phyloP scores from a whole-genome alignment of 495 filamentous ascomycete species.

The Penicillium paradoxum region DNA sequence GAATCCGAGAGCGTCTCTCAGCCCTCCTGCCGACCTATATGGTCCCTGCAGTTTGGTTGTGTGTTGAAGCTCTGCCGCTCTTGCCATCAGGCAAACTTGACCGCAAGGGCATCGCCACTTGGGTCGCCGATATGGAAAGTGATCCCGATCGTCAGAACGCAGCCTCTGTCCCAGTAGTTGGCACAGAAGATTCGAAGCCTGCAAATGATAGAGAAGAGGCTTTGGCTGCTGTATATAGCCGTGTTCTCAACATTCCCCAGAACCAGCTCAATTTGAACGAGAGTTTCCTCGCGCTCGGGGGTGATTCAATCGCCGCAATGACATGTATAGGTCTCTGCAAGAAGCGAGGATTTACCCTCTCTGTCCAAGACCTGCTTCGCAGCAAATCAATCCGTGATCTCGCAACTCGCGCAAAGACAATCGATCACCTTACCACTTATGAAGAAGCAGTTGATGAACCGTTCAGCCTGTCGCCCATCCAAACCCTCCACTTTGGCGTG shows the following conservation, averaged over 20 bases:
- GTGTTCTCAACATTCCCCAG: constrained; percentile 48
- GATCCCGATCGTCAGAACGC: constrained; percentile 20
- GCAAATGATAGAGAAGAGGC: constrained; percentile 32
- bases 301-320: constrained; percentile 69
- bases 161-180: neutral
- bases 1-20: constrained; percentile 30
- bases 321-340: constrained; percentile 52
- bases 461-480: constrained; percentile 68
- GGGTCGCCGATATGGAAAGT: constrained; percentile 31
- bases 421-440: constrained; percentile 28
- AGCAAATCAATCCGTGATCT: constrained; percentile 44
- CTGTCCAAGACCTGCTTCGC: constrained; percentile 48
- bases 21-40: constrained; percentile 48
- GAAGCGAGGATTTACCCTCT: constrained; percentile 48
- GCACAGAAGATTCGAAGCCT: constrained; percentile 16
- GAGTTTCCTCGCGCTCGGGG: constrained; percentile 60
- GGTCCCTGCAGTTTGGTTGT: constrained; percentile 50
- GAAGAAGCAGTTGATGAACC: constrained; percentile 40
- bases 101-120: constrained; percentile 34
- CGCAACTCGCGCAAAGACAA: constrained; percentile 29
- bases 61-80: constrained; percentile 45
- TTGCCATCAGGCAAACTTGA: constrained; percentile 52
- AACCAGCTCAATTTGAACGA: constrained; percentile 47
- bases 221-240: constrained; percentile 43
- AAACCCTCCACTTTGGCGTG: constrained; percentile 61